Percentiles rank a stretch among this genome's conserved stretches.
Evolutionary conservation across 371 early-diverging fungal genomes (phyloP).

Genomic region (Syncephalastrum racemosum): DNA sequence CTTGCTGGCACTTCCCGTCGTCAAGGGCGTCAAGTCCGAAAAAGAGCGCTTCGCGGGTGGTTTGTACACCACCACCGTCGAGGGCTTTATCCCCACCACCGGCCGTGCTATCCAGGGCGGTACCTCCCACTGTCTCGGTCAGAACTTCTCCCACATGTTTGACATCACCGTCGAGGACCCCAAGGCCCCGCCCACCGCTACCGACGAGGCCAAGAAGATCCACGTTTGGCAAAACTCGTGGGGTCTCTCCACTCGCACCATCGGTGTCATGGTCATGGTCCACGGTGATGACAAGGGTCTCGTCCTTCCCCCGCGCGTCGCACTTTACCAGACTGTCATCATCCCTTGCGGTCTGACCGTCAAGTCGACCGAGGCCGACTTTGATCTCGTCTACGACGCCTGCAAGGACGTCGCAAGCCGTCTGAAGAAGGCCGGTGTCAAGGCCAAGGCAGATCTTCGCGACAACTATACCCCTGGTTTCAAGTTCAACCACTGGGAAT

Average conservation of each 20-base stretch:
- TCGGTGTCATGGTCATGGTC: constrained; percentile 99
- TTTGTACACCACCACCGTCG: constrained; percentile 97
- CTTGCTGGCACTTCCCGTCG: constrained; percentile 98
- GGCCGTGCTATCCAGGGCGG: constrained; percentile 99
- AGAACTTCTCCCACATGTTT: constrained; percentile 99
- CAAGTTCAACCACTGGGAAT: constrained; percentile 99
- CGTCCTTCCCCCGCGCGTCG: constrained; percentile 98
- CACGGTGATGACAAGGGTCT: constrained; percentile 99
- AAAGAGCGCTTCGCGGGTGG: constrained; percentile 99
- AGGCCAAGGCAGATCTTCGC: constrained; percentile 90
- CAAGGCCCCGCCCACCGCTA: constrained; percentile 33
- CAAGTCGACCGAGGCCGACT: constrained; percentile 79
- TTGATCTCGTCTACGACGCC: constrained; percentile 62
- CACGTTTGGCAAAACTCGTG: constrained; percentile 99
- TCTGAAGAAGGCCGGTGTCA: constrained; percentile 81
- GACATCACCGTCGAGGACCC: constrained; percentile 51
- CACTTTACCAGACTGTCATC: constrained; percentile 91
- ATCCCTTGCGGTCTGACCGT: constrained; percentile 96
- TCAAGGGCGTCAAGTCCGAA: constrained; percentile 98
- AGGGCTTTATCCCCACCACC: constrained; percentile 98
- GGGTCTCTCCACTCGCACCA: constrained; percentile 99
- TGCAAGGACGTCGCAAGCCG: constrained; percentile 68
- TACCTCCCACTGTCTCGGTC: constrained; percentile 99
- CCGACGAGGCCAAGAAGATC: constrained; percentile 50
- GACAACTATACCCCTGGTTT: constrained; percentile 96